Evolutionary conservation across 2,329 filamentous ascomycete genomes (phyloP), one percentile per base, ranked within the genome.

Genomic region (Exophiala spinifera): DNA sequence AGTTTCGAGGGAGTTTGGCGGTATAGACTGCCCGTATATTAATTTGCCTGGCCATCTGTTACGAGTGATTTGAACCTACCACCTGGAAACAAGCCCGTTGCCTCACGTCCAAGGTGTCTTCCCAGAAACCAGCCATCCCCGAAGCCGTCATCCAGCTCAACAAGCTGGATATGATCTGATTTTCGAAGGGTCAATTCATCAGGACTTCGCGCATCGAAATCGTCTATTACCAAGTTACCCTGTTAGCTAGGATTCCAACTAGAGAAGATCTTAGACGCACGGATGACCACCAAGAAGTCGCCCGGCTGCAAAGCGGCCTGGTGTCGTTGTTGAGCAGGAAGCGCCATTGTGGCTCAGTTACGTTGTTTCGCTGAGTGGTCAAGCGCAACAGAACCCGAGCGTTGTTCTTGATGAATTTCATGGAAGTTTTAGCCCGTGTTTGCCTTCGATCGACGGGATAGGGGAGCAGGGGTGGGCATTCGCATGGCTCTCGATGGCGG

Each of bases 151-250:
- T 86, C 83, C 59, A 83, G 73, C 69, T 86, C 83, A 28, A 85
- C 77, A 50, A 86, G 72, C 69, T 84, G 78, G 61, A 86, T 79
- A 63, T 79, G 79, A 64, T 85, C 82, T 44, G 81, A 91, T 67
- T 95, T 95, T 51, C 83, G 78, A 62, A 99, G 79, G 64, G 84
- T 95, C 67, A 99, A 79, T 78, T 99, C 94, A 74, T 99, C 94
- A 54, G 89, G 87, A 71, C 91, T 95, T 63, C 94, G 85, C 54
- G 92, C 91, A 64, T 85, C 78, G 71, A 99, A 97, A 73, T 96
- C 91, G 74, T 99, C 90, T 95, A 62, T n/a, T 28, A 15, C 47
- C 11, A 13, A 10, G 28, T 6, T 31, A 10, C 8, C 23, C 7
- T 45, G 46, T 61, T 44, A 62, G 57, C 49, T 52, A n/a, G 23